phyloP scores from a whole-genome alignment of 1,284 basidiomycete genomes.

The Microstroma glucosiphilum region DNA sequence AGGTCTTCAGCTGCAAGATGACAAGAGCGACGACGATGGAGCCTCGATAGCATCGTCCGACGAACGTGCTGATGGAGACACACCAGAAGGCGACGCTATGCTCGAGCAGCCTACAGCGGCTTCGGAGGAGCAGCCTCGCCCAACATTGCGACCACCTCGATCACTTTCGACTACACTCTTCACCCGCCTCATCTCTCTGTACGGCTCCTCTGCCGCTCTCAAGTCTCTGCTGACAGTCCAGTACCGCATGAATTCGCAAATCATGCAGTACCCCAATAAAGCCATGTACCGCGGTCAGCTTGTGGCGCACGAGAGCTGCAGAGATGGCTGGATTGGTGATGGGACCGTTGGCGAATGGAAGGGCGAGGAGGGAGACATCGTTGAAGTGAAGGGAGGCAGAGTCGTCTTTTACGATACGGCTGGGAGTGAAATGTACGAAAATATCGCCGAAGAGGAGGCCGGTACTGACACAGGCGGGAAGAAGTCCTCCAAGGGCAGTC shows the following conservation, averaged over 20 bases:
- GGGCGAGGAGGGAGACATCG: slow-evolving; percentile 51
- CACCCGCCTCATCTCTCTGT: slow-evolving; percentile 78
- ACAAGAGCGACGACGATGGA: slow-evolving; percentile 1
- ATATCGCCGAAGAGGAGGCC: slow-evolving; percentile 11
- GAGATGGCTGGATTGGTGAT: slow-evolving; percentile 38
- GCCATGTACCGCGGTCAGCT: slow-evolving; percentile 73
- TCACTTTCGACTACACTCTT: slow-evolving; percentile 85
- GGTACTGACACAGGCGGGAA: slow-evolving; percentile 1
- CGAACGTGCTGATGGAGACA: background rate
- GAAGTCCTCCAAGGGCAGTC: slow-evolving; percentile 9
- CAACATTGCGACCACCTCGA: slow-evolving; percentile 60
- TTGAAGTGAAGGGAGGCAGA: slow-evolving; percentile 63
- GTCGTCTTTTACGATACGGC: slow-evolving; percentile 82
- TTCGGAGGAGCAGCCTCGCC: background rate
- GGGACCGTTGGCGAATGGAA: background rate
- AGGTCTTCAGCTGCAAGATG: slow-evolving; percentile 9
- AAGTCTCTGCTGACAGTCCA: slow-evolving; percentile 64
- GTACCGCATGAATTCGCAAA: slow-evolving; percentile 72
- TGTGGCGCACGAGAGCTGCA: slow-evolving; percentile 66
- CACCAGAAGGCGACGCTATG: background rate
- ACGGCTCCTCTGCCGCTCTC: slow-evolving; percentile 69
- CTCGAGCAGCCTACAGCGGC: slow-evolving; percentile 8
- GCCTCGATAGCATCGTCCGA: background rate
- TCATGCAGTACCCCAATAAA: slow-evolving; percentile 78
- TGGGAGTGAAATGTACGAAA: slow-evolving; percentile 24